Conservation (phyloP, 257 asterid species). For the Schizonepeta tenuifolia region DNA sequence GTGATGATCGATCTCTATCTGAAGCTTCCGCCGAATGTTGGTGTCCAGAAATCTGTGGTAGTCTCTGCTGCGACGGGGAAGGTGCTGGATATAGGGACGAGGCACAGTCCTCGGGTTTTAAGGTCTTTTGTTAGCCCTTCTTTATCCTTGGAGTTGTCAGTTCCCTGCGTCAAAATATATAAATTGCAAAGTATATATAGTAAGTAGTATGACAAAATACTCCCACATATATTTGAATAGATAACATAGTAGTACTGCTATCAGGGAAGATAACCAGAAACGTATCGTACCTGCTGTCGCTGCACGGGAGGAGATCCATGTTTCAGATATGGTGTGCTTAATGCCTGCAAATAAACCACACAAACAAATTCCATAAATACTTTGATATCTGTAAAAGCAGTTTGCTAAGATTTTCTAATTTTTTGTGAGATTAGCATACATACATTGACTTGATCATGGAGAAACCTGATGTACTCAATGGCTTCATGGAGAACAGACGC, state of each 20-base stretch:
- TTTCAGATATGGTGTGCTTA: constrained; percentile 73
- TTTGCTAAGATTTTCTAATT: neutral
- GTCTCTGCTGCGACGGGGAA: constrained; percentile 75
- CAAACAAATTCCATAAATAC: neutral
- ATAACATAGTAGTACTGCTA: neutral
- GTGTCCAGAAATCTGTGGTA: constrained; percentile 84
- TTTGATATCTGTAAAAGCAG: neutral
- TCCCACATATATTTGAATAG: too few species aligned
- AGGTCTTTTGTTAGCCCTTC: constrained; percentile 56
- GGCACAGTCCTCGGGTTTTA: constrained; percentile 79
- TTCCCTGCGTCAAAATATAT: constrained; percentile 43
- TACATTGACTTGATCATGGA: constrained; percentile 92
- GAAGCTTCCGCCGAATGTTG: constrained; percentile 70
- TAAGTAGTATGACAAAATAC: neutral
- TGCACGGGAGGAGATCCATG: constrained; percentile 55
- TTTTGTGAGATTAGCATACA: constrained; percentile 45
- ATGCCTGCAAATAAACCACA: constrained; percentile 48
- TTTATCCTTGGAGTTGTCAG: constrained; percentile 40
- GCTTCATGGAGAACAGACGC: constrained; percentile 99
- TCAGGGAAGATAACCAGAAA: neutral
- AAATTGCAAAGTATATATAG: neutral
- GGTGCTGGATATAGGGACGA: constrained; percentile 86
- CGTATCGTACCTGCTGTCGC: constrained; percentile 54
- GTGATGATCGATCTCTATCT: constrained; percentile 36
- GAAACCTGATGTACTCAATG: constrained; percentile 80